Evolutionary conservation across 2,329 filamentous ascomycete genomes (phyloP).

Genomic region (Emericellopsis cladophorae): DNA sequence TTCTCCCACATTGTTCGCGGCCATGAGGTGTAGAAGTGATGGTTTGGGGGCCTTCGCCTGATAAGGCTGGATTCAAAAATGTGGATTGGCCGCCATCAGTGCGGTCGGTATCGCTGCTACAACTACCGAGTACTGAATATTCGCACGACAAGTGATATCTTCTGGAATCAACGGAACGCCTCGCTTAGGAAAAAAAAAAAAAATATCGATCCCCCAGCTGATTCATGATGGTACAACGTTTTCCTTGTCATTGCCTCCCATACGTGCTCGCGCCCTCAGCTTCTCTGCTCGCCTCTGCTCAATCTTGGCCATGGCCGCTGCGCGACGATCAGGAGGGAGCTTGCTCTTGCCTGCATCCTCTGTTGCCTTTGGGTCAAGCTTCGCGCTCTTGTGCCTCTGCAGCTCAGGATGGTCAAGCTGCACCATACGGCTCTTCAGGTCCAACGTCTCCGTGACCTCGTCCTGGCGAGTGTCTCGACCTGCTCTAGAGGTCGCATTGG

Average conservation of each 20-base stretch:
- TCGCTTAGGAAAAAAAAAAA: conserved; percentile 1
- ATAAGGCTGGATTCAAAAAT: too few relatives aligned
- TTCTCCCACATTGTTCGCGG: too few relatives aligned
- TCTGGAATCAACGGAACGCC: background rate
- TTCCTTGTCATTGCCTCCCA: conserved; percentile 31
- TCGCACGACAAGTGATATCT: too few relatives aligned
- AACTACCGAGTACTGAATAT: too few relatives aligned
- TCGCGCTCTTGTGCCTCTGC: conserved; percentile 8
- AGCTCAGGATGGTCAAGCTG: background rate
- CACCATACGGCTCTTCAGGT: background rate
- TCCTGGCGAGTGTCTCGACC: conserved; percentile 4
- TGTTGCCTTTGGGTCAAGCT: conserved; percentile 16
- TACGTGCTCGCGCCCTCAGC: conserved; percentile 19
- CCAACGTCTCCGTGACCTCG: background rate
- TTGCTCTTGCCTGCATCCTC: conserved; percentile 19
- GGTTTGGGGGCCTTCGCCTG: too few relatives aligned
- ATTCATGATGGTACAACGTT: conserved; percentile 26
- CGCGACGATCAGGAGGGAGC: conserved; percentile 36
- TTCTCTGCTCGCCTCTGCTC: conserved; percentile 41
- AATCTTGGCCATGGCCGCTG: conserved; percentile 41
- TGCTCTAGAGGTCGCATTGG: conserved; percentile 9
- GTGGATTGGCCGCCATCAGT: too few relatives aligned
- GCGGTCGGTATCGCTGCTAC: too few relatives aligned
- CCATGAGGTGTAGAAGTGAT: too few relatives aligned
- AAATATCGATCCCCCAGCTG: conserved; percentile 1